These are phyloP conservation scores for Eimeria falciformis DNA, from an alignment of 169 alveolate genomes.

Conservation along the genomic window DNA sequence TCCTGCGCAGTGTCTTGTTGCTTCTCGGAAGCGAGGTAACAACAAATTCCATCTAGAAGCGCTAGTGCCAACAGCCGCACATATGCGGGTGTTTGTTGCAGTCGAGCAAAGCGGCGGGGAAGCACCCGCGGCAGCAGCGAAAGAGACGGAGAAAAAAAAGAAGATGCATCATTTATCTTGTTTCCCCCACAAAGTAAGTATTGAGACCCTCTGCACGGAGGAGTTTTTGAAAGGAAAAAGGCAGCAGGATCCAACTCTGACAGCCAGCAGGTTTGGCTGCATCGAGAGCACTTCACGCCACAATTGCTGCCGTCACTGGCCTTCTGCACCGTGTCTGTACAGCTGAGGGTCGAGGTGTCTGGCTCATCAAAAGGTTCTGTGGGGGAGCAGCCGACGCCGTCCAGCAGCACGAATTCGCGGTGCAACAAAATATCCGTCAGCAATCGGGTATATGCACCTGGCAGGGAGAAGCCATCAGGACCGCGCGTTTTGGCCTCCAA, in stretches of 20 bases:
- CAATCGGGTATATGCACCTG: slow-evolving; percentile 28
- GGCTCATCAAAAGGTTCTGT: not conserved
- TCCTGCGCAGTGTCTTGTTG: not conserved
- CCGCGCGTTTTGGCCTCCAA: not conserved
- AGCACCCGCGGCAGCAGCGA: slow-evolving; percentile 12
- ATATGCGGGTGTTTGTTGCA: slow-evolving; percentile 40
- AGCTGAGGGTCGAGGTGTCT: not conserved
- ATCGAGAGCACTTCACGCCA: not conserved
- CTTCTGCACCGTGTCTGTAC: not conserved
- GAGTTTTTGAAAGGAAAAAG: not conserved
- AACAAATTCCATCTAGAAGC: not conserved
- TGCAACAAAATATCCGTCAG: slow-evolving; percentile 48
- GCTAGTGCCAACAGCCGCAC: slow-evolving; percentile 47
- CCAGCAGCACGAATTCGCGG: slow-evolving; percentile 68
- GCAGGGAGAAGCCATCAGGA: not conserved
- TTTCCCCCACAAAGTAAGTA: not conserved
- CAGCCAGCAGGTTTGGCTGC: not conserved
- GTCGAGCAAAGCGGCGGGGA: slow-evolving; percentile 17
- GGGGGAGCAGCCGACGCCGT: slow-evolving; percentile 33
- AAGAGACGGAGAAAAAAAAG: slow-evolving; percentile 3
- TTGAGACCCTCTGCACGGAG: not conserved
- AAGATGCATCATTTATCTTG: no score
- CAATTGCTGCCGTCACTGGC: slow-evolving; percentile 9
- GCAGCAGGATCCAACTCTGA: slow-evolving; percentile 21
- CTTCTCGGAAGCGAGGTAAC: not conserved